These are phyloP conservation scores for Toxoplasma gondii DNA, from an alignment of 169 alveolate species.

Conservation along the genomic window DNA sequence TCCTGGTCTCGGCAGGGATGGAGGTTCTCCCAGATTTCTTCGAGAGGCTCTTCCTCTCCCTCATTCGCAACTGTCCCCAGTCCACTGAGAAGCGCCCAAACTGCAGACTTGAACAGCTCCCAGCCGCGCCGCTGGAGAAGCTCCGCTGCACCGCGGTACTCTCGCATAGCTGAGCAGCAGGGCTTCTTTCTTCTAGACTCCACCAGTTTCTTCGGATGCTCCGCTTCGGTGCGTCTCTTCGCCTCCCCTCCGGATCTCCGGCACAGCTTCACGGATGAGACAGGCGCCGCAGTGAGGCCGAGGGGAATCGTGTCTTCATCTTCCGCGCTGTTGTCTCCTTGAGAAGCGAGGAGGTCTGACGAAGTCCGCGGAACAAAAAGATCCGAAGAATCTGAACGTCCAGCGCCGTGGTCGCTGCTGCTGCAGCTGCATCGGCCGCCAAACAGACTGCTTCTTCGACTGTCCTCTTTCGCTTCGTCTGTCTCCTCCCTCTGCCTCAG, in stretches of 20 bases:
- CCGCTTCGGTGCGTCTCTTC: not conserved
- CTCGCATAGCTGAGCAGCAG: constrained; percentile 31
- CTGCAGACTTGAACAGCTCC: not conserved
- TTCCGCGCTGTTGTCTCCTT: too few relatives aligned
- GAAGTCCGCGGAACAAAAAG: too few relatives aligned
- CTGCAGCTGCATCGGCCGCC: too few relatives aligned
- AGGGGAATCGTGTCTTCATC: too few relatives aligned
- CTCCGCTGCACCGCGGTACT: not conserved
- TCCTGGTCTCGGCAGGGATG: not conserved
- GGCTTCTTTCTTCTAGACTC: not conserved
- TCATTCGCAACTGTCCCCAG: not conserved
- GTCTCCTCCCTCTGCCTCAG: too few relatives aligned
- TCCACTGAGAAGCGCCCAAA: constrained; percentile 8
- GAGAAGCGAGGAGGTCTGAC: too few relatives aligned
- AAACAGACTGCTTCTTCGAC: too few relatives aligned
- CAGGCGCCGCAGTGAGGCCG: not conserved
- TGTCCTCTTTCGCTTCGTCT: too few relatives aligned
- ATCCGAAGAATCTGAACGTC: too few relatives aligned
- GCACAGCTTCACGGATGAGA: not conserved
- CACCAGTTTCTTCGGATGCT: not conserved
- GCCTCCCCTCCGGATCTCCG: not conserved
- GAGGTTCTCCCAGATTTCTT: not conserved
- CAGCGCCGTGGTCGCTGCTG: too few relatives aligned
- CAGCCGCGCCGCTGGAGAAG: constrained; percentile 15
- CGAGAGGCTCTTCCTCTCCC: not conserved